Evolutionary conservation across 106 monocot species (phyloP).

Genomic region (Xerophyta viscosa): DNA sequence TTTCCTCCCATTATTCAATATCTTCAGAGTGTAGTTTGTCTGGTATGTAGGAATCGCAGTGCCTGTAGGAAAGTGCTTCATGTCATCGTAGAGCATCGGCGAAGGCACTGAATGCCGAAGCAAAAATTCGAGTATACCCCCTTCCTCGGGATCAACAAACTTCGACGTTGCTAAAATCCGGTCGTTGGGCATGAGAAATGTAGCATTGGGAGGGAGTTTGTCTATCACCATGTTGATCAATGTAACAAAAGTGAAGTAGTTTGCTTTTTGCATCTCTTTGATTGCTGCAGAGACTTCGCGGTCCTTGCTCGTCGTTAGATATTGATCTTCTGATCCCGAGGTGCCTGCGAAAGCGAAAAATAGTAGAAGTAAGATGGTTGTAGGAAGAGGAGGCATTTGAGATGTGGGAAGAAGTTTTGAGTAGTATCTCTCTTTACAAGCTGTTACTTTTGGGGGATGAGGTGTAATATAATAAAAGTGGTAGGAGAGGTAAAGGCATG

Average conservation of each 20-base stretch:
- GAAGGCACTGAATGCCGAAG: slow-evolving; percentile 3
- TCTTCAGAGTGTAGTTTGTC: not conserved
- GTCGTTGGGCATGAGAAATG: slow-evolving; percentile 9
- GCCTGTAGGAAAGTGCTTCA: slow-evolving; percentile 1
- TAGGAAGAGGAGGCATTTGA: not conserved
- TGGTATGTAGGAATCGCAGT: not conserved
- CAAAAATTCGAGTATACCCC: not conserved
- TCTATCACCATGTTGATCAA: slow-evolving; percentile 6
- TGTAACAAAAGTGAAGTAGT: slow-evolving; percentile 10
- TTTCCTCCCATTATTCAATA: slow-evolving; percentile 2
- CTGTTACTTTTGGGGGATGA: not conserved
- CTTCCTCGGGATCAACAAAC: not conserved
- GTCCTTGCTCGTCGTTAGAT: not conserved
- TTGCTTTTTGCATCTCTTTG: not conserved
- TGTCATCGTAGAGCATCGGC: not conserved
- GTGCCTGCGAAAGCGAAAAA: not conserved
- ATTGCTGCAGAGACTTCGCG: not conserved
- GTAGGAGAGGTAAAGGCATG: not conserved
- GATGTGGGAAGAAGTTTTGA: not conserved
- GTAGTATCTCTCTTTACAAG: not conserved
- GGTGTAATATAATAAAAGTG: not conserved
- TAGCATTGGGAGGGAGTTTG: not conserved
- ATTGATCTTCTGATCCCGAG: not conserved
- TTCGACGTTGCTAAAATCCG: not conserved
- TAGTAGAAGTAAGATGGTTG: not conserved